These are phyloP conservation scores for Trametes meyenii DNA, from an alignment of 768 basidiomycete genomes.

Conservation along the genomic window DNA sequence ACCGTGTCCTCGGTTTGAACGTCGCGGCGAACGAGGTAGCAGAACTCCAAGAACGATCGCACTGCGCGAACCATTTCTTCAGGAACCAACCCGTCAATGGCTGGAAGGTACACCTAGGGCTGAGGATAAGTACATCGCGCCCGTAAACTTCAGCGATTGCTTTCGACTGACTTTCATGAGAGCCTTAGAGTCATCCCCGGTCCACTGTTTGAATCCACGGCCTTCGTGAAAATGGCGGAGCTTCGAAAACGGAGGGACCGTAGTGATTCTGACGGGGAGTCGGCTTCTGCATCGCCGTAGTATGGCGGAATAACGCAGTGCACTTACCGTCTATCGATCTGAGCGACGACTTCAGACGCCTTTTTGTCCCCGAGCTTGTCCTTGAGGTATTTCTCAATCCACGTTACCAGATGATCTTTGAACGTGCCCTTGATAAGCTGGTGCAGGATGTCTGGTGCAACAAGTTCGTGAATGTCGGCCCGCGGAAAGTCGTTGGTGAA, in stretches of 20 bases:
- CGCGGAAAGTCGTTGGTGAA: slow-evolving; percentile 27
- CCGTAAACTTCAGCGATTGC: not conserved
- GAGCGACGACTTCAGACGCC: slow-evolving; percentile 2
- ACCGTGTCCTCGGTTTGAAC: slow-evolving; percentile 19
- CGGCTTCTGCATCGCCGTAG: not conserved
- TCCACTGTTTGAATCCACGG: not conserved
- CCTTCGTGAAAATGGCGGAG: too few relatives aligned
- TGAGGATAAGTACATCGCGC: not conserved
- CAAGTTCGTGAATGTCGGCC: slow-evolving; percentile 27
- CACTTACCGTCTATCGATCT: slow-evolving; percentile 22
- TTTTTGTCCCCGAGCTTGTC: not conserved
- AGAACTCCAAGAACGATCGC: slow-evolving; percentile 26
- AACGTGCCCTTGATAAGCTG: too few relatives aligned
- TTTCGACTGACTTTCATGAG: not conserved
- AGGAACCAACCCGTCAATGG: slow-evolving; percentile 21
- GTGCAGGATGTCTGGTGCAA: slow-evolving; percentile 24
- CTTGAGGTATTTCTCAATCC: slow-evolving; percentile 28
- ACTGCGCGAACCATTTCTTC: slow-evolving; percentile 10
- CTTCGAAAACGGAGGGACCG: too few relatives aligned
- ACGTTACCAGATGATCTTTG: slow-evolving; percentile 29
- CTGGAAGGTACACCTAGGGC: slow-evolving; percentile 5
- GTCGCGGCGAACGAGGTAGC: slow-evolving; percentile 22
- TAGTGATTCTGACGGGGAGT: not conserved
- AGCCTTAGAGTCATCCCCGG: not conserved
- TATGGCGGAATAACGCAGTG: not conserved